Evolutionary conservation across 495 filamentous ascomycete species (phyloP), one percentile per base, ranked within the genome.

Genomic region (Xylaria curta): DNA sequence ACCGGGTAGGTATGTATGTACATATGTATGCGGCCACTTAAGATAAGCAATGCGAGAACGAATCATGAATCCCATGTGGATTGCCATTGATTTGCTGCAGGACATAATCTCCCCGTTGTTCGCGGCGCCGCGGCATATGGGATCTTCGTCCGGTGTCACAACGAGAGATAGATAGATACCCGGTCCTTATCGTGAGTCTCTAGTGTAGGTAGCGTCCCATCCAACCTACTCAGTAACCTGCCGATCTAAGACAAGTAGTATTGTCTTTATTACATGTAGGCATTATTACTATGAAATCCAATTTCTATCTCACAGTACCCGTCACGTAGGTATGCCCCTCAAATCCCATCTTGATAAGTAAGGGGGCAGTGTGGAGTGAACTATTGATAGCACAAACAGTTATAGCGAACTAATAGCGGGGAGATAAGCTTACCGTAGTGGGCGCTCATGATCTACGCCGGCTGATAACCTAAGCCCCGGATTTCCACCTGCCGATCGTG

Each of bases 11-110:
- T 38, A 38, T 2, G 36, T 38, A 38, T 2, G 28, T 31, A 31
- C 28, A 31, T 31, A 31, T 1, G 33, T 59, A 12, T 13, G 28
- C 54, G 5, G 8, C 54, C 54, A 36, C 54, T 59, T 59, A 8
- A 12, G 58, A 60, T 60, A 60, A 38, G 58, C 58, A 4, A n/a
- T 33, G 7, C 58, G 44, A 49, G 26, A 65, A 24, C 42, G 62
- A 46, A 65, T 46, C 62, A 46, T 3, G 42, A 26, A 21, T 10
- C 7, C 40, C 62, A 65, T 65, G 42, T 56, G 53, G 53, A 13
- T 31, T 31, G 53, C 13, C 24, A 13, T 31, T 56, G 13, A 15
- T 31, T 31, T 38, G 36, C 36, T 38, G 53, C 53, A 56, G 53
- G 53, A 31, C 53, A 56, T 56, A 28, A 56, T 56, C 53, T 56